Conservation (phyloP, 1,139 yeast species). For the Sugiyamaella novakii region DNA sequence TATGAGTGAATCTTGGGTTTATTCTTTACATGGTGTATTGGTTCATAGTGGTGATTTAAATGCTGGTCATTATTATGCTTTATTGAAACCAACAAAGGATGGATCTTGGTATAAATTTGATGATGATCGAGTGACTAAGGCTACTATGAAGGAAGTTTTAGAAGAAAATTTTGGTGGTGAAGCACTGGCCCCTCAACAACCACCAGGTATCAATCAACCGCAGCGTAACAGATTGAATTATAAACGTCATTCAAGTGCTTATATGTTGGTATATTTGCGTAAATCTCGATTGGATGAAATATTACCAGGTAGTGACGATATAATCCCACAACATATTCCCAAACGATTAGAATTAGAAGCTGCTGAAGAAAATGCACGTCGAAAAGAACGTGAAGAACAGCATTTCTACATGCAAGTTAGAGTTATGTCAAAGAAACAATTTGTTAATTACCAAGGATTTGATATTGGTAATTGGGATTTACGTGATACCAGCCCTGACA, state of each 20-base stretch:
- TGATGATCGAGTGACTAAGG: conserved; percentile 91
- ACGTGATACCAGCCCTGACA: conserved; percentile 9
- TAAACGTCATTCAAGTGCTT: conserved; percentile 88
- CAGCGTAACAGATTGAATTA: conserved; percentile 32
- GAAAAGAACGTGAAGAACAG: conserved; percentile 74
- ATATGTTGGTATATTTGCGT: conserved; percentile 92
- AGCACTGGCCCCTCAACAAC: conserved; percentile 24
- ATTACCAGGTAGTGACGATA: conserved; percentile 58
- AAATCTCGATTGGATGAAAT: conserved; percentile 60
- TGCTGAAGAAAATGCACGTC: conserved; percentile 57
- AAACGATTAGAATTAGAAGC: conserved; percentile 63
- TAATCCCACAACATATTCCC: conserved; percentile 72
- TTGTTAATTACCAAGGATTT: conserved; percentile 66
- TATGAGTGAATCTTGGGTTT: conserved; percentile 65
- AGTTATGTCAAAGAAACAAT: conserved; percentile 55
- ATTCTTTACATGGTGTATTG: conserved; percentile 86
- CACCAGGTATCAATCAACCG: conserved; percentile 18
- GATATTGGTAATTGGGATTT: conserved; percentile 57
- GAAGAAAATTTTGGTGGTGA: conserved; percentile 92
- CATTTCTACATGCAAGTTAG: conserved; percentile 68
- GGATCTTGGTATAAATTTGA: conserved; percentile 89
- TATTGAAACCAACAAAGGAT: conserved; percentile 76
- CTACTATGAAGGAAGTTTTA: conserved; percentile 79
- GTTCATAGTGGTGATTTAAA: conserved; percentile 96
- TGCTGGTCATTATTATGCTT: conserved; percentile 94